These are phyloP conservation scores for Penicillium sp. DNA, from an alignment of 2,329 filamentous ascomycete genomes.

Conservation along the genomic window DNA sequence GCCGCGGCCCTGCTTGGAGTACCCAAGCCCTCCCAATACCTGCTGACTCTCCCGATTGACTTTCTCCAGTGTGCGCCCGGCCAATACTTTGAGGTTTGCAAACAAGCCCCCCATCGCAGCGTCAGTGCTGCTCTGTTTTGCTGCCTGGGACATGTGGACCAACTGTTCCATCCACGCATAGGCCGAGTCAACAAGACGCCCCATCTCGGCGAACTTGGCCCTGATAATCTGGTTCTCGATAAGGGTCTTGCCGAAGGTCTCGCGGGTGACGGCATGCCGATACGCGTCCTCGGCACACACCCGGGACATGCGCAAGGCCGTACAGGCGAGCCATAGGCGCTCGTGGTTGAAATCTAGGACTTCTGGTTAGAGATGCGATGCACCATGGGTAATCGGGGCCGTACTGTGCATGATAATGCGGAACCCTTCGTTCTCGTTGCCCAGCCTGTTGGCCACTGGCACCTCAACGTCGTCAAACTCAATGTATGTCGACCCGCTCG, in stretches of 20 bases:
- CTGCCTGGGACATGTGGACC: slow-evolving; percentile 50
- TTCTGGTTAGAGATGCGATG: no score
- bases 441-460: slow-evolving; percentile 73
- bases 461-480: slow-evolving; percentile 81
- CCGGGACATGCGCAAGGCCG: slow-evolving; percentile 62
- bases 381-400: neutral
- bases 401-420: slow-evolving; percentile 72
- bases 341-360: slow-evolving; percentile 61
- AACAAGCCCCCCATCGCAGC: slow-evolving; percentile 29
- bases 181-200: slow-evolving; percentile 59
- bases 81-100: slow-evolving; percentile 52
- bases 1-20: slow-evolving; percentile 54
- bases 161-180: slow-evolving; percentile 65
- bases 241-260: slow-evolving; percentile 63
- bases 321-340: slow-evolving; percentile 62
- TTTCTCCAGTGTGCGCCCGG: slow-evolving; percentile 55
- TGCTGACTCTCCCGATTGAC: slow-evolving; percentile 60
- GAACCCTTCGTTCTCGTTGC: slow-evolving; percentile 80
- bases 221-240: slow-evolving; percentile 63
- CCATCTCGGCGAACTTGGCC: slow-evolving; percentile 60
- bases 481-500: slow-evolving; percentile 67
- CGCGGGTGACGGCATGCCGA: slow-evolving; percentile 55
- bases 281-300: slow-evolving; percentile 60
- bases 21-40: slow-evolving; percentile 59
- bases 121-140: slow-evolving; percentile 25